phyloP scores from a whole-genome alignment of 2,329 filamentous ascomycete species.

The Fusarium avenaceum region DNA sequence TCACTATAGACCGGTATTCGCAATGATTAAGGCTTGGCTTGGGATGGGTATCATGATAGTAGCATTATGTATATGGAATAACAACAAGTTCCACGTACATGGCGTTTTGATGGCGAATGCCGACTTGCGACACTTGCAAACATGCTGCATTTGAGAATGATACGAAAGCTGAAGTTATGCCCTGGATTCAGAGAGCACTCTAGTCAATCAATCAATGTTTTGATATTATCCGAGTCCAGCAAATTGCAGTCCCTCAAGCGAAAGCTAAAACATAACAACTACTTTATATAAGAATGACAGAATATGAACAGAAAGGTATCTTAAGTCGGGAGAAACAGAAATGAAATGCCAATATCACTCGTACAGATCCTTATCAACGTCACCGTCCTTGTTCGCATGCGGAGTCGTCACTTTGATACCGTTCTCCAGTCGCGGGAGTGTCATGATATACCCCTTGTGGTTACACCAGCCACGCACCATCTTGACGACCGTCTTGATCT shows the following conservation, averaged over 20 bases:
- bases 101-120: background rate
- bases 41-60: slow-evolving; percentile 1
- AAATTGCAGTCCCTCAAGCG: background rate
- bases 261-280: background rate
- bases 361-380: slow-evolving; percentile 49
- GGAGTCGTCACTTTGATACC: slow-evolving; percentile 62
- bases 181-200: background rate
- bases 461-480: slow-evolving; percentile 62
- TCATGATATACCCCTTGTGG: slow-evolving; percentile 59
- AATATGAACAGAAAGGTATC: slow-evolving; percentile 12
- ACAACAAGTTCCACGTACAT: background rate
- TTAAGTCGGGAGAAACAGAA: background rate
- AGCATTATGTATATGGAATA: slow-evolving; percentile 12
- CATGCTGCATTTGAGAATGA: too few relatives aligned
- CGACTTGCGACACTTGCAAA: background rate
- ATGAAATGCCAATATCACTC: slow-evolving; percentile 18
- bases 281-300: background rate
- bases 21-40: slow-evolving; percentile 1
- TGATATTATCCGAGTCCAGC: background rate
- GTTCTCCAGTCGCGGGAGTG: slow-evolving; percentile 58
- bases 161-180: background rate
- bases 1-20: slow-evolving; percentile 8
- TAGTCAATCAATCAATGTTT: background rate
- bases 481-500: slow-evolving; percentile 64
- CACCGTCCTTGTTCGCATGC: slow-evolving; percentile 55